Base-by-base conservation (phyloP, 1,284 basidiomycete species). In the Leccinum fallax region DNA sequence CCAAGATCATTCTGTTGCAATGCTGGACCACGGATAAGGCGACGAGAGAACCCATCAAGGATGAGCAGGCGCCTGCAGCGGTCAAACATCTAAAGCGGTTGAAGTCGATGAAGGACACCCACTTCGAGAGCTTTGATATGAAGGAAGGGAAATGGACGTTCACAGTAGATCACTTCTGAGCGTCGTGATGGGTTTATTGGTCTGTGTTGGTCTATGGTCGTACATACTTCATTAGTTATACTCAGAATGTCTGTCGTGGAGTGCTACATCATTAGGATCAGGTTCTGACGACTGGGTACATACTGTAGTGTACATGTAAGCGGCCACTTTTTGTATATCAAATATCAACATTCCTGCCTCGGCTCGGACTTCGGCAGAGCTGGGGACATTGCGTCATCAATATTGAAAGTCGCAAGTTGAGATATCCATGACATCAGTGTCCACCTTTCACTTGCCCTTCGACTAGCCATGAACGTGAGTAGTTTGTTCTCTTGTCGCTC, bases 21-120 rank as follows among this genome's bases (percentile, higher is more conserved):
- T 96, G 94, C 79, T 99, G 93, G 90, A 85, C 94, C 40, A 81
- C 89, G 61, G 95, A 98, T 78, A 97, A 97, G 80, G 92, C 93
- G 28, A 96, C 94, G 53, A 83, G 94, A 63, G 89, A 96, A 75
- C 91, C 93, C 43, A 89, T 98, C 78, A 95, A 90, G 75, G 94
- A 99, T 69, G 81, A 85, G 60, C 83, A 82, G 48, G 86, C 95
- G 72, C 86, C 90, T n/a, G 77, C 81, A 52, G 86, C 87, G 59
- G 80, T 87, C 58, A 89, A 91, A 71, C 94, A 97, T 75, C 68
- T 95, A 69, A 94, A 92, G 78, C 85, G 92, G 68, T 80, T 98
- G 75, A 89, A 89, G 81, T 85, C 83, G 65, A 94, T 96, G 82
- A 88, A 89, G 72, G 90, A 92, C 61, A 97, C 95, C 46, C 84